These are phyloP conservation scores for Pythium vanterpoolii DNA, from an alignment of 352 stramenopile species.

Conservation along the genomic window DNA sequence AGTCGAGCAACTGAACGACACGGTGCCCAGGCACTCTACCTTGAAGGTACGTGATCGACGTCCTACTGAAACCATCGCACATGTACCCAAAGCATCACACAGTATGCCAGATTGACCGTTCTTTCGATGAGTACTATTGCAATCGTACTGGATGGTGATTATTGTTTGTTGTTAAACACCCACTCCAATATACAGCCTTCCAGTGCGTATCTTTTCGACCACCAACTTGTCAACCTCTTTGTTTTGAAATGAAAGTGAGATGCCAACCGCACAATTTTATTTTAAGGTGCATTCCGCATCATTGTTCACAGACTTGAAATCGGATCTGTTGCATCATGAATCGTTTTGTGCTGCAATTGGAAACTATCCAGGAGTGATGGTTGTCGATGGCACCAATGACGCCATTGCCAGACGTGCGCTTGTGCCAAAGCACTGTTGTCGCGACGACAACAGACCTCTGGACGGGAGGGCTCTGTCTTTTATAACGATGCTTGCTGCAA, in stretches of 20 bases:
- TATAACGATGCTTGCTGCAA: too few relatives aligned
- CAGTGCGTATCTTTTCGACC: slow-evolving; percentile 14
- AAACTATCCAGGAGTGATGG: neutral
- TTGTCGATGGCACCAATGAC: slow-evolving; percentile 3
- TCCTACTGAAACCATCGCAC: too few relatives aligned
- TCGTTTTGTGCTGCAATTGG: slow-evolving; percentile 4
- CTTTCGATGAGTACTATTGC: too few relatives aligned
- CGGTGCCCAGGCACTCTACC: too few relatives aligned
- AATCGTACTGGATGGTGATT: too few relatives aligned
- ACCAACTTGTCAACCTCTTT: neutral
- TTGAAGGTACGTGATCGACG: too few relatives aligned
- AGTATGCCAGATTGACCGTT: too few relatives aligned
- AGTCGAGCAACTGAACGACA: too few relatives aligned
- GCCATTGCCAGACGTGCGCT: neutral
- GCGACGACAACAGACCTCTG: too few relatives aligned
- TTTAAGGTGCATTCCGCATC: neutral
- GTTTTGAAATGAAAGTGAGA: slow-evolving; percentile 1
- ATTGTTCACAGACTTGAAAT: neutral
- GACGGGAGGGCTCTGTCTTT: too few relatives aligned
- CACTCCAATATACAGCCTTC: slow-evolving; percentile 2
- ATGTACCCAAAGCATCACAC: too few relatives aligned
- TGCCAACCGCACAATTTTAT: neutral
- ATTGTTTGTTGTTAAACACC: neutral
- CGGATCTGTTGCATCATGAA: neutral
- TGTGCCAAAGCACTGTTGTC: slow-evolving; percentile 4